Evolutionary conservation across 1,139 yeast genomes (phyloP), one percentile per base, ranked within the genome.

Genomic region (Scheffersomyces illinoinensis): DNA sequence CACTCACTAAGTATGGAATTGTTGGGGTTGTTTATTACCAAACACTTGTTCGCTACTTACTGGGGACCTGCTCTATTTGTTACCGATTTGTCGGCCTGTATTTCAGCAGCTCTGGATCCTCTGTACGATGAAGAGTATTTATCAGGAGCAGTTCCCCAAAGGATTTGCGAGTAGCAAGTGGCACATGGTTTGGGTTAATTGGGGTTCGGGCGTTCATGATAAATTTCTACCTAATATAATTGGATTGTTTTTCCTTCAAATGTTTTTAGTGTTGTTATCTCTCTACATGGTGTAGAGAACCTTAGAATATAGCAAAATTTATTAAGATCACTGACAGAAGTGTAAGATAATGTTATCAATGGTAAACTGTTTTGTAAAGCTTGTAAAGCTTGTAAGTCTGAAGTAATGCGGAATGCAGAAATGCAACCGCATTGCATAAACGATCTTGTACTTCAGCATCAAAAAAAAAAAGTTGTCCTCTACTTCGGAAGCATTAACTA

Each of bases 1-100:
- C 43, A 53, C 24, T 39, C 54, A 8, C 47, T 59, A 52, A 57
- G 57, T 24, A 59, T 57, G 59, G 58, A 59, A 14, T 56, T 59
- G n/a, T 50, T 59, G 23, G 52, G 54, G 6, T 19, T 58, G 17
- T 59, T 54, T 43, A 46, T 54, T 50, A 50, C 59, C 10, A 47
- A 47, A 17, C 50, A 55, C 51, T 17, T 54, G 10, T 59, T 59
- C 19, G 59, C 58, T 12, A 57, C 61, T 12, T 50, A 59, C 39
- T 59, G 61, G 61, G 61, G 61, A 7, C 55, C 54, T 49, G 59
- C 53, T n/a, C 55, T 59, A 19, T 57, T 47, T 23, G 61, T 59
- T n/a, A 49, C 49, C 14, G 61, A 59, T 24, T 52, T 59, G 14
- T 53, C 59, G 7, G 55, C 53, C n/a, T 57, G 59, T 53, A 47